Evolutionary conservation across 2,329 filamentous ascomycete species (phyloP), one percentile per base, ranked within the genome.

Genomic region (Verticillium albo-atrum): DNA sequence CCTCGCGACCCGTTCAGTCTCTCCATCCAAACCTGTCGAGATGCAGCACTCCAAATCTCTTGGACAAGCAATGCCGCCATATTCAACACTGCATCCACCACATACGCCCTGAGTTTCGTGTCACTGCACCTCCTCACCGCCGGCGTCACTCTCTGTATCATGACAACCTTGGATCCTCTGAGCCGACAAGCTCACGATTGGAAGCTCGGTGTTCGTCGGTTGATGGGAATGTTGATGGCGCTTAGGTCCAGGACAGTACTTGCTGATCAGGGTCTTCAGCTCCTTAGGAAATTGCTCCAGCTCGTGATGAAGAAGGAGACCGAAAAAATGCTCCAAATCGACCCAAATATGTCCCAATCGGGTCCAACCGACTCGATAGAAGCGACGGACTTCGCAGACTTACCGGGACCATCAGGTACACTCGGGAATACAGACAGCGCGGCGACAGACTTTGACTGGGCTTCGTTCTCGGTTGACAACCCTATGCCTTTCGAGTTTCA

Each of bases 51-150:
- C 3, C 60, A 66, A n/a, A 64, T 67, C 17, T 68, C 67, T 12
- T 32, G 54, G 15, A 56, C 62, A 2, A 62, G 64, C 14, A 53
- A 58, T 15, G 32, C 57, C 1, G 20, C 55, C 3, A 47, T 54
- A 2, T 63, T 70, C 17, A 28, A 53, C 6, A 54, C 64, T 51
- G 66, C 61, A 0, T 63, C 66, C 2, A 60, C 58, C 17, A 70
- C 68, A 0, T 70, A 69, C 27, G 67, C 68, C 5, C 55, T 65
- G 2, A 59, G 61, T 1, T 70, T 69, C 54, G 60, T 69, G 2
- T 61, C 65, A 2, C 37, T 69, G 17, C 68, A 69, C 30, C 57
- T 69, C 0, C 63, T 70, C 17, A 69, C 68, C 0, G 68, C 68
- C 0, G 68, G 64, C 0, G 63, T 69, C 1, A 62, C 68, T 0